Evolutionary conservation across 2,329 filamentous ascomycete species (phyloP).

Genomic region (Emmonsiellopsis sp.): DNA sequence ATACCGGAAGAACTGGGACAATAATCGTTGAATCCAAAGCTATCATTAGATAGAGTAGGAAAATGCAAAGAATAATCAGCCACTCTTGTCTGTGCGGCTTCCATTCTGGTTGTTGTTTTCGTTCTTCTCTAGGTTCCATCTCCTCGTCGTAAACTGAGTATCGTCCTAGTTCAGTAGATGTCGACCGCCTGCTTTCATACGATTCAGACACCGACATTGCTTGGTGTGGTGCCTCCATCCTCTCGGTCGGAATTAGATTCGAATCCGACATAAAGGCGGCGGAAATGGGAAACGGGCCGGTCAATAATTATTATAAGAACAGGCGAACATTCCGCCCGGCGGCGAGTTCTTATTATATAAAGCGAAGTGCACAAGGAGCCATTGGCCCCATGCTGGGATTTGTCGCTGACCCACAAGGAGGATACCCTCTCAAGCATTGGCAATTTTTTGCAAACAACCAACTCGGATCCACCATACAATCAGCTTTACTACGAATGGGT

Average conservation of each 20-base stretch:
- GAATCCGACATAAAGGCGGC: not conserved
- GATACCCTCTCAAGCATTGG: no score
- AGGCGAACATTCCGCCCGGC: no score
- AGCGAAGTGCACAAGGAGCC: no score
- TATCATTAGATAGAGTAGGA: constrained; percentile 3
- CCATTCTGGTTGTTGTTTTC: not conserved
- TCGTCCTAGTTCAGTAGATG: not conserved
- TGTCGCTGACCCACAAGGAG: no score
- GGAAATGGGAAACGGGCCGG: no score
- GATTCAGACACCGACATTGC: not conserved
- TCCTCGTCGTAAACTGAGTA: not conserved
- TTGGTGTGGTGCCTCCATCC: not conserved
- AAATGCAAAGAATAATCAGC: constrained; percentile 1
- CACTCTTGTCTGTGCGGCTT: not conserved
- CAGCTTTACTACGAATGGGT: no score
- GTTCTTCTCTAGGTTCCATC: not conserved
- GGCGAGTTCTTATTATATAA: no score
- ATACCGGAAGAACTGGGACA: constrained; percentile 3
- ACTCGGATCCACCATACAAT: no score
- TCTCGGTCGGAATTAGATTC: not conserved
- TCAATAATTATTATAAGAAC: no score
- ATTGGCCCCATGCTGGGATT: no score
- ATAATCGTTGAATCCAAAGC: constrained; percentile 3
- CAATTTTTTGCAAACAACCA: no score
- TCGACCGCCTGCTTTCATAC: not conserved